Evolutionary conservation across 371 early-diverging fungal species (phyloP), one percentile per base, ranked within the genome.

Genomic region (Apophysomyces variabilis): DNA sequence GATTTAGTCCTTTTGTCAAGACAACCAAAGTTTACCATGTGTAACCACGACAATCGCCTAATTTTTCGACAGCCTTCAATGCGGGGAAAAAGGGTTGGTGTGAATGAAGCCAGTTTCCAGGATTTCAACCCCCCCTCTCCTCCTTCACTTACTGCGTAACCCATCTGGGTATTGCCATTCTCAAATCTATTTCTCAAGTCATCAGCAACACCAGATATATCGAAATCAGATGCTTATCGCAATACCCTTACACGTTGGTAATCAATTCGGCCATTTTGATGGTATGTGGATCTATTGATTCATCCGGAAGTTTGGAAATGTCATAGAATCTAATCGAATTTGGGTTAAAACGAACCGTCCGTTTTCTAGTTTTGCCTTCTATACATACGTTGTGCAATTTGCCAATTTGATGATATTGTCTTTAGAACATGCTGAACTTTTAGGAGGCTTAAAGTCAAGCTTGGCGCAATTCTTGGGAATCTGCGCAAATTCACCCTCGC

Each of bases 31-130:
- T 26, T 72, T 73, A 78, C 81, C 76, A 66, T 12, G 83, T 82
- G 60, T 71, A 82, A 37, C 83, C 83, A 46, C 83, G 74, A 41
- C 80, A 77, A 59, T 82, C 83, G 7, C 78, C 78, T 21, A 82
- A 57, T 47, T 74, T 70, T 59, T 77, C 69, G 7, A 71, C 73
- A 66, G 70, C 70, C 81, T 80, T 41, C 36, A 50, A 46, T 36
- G 37, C 41, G 18, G 57, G 32, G 32, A 3, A 26, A 1, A 26
- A 26, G 32, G 32, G 3, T 26, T 26, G 32, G 32, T 26, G 32
- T 26, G 32, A 26, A 26, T 26, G 36, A 43, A 39, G 56, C 9
- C 7, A 47, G 6, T 18, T 26, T 62, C 36, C 14, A 5, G 18
- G 7, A 39, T 44, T 45, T 16, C 11, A 47, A 18, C 21, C 35